These are phyloP conservation scores for Fusarium euwallaceae DNA, from an alignment of 2,329 filamentous ascomycete genomes.

Conservation along the genomic window DNA sequence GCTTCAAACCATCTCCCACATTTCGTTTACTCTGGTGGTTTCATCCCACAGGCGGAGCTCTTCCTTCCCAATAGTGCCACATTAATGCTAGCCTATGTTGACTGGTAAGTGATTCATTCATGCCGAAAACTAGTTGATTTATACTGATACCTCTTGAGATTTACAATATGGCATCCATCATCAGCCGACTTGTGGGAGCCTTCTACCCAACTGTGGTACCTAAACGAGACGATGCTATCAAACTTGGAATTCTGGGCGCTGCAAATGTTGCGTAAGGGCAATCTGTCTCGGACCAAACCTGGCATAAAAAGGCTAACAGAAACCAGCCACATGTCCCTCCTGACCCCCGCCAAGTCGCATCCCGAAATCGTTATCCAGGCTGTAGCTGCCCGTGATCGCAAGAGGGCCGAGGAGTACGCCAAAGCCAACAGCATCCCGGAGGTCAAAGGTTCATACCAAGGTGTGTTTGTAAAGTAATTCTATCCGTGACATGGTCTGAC, in stretches of 20 bases:
- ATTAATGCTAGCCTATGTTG: background rate
- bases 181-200: background rate
- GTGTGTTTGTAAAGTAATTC: background rate
- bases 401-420: slow-evolving; percentile 8
- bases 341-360: slow-evolving; percentile 8
- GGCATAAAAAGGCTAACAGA: background rate
- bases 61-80: background rate
- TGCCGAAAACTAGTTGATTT: rapidly evolving
- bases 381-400: slow-evolving; percentile 12
- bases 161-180: background rate
- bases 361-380: slow-evolving; percentile 6
- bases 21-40: background rate
- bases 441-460: slow-evolving; percentile 10
- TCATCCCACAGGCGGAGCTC: background rate
- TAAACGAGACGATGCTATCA: background rate
- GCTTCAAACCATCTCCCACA: background rate
- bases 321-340: background rate
- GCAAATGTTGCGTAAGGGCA: background rate
- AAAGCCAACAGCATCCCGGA: slow-evolving; percentile 7
- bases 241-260: background rate
- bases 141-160: background rate
- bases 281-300: background rate
- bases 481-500: background rate
- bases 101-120: background rate
- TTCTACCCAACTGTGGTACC: background rate